These are phyloP conservation scores for Fusarium sp. DNA, from an alignment of 2,329 filamentous ascomycete genomes.

Conservation along the genomic window DNA sequence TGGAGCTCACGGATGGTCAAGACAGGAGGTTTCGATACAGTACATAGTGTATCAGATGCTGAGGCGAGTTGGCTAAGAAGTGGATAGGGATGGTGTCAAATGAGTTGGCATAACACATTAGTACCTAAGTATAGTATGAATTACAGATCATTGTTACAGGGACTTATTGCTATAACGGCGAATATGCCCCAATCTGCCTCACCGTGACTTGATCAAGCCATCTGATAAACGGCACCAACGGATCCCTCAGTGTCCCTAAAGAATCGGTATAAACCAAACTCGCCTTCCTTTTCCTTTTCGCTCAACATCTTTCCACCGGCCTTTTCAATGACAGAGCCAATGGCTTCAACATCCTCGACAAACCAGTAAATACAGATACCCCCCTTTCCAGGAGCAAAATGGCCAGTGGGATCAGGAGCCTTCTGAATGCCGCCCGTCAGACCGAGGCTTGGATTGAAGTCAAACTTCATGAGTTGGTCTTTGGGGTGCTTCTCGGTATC, in stretches of 20 bases:
- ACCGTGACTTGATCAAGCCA: conserved; percentile 21
- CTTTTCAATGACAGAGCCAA: conserved; percentile 41
- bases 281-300: conserved; percentile 45
- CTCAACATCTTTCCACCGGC: conserved; percentile 49
- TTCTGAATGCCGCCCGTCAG: conserved; percentile 47
- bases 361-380: conserved; percentile 48
- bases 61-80: neutral
- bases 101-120: neutral
- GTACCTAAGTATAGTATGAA: neutral
- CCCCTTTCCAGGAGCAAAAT: conserved; percentile 44
- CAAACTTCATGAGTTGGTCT: conserved; percentile 43
- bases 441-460: conserved; percentile 47
- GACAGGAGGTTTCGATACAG: conserved; percentile 45
- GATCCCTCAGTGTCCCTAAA: conserved; percentile 51
- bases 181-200: neutral
- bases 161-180: no score
- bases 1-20: conserved; percentile 41
- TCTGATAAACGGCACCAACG: conserved; percentile 48
- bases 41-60: conserved; percentile 4
- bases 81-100: neutral
- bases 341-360: conserved; percentile 47
- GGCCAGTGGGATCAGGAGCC: conserved; percentile 42
- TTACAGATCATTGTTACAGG: neutral
- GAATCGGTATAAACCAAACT: conserved; percentile 45
- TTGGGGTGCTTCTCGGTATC: conserved; percentile 15